These are phyloP conservation scores for Picea sitchensis DNA, from an alignment of 75 land plant species.

Conservation along the genomic window DNA sequence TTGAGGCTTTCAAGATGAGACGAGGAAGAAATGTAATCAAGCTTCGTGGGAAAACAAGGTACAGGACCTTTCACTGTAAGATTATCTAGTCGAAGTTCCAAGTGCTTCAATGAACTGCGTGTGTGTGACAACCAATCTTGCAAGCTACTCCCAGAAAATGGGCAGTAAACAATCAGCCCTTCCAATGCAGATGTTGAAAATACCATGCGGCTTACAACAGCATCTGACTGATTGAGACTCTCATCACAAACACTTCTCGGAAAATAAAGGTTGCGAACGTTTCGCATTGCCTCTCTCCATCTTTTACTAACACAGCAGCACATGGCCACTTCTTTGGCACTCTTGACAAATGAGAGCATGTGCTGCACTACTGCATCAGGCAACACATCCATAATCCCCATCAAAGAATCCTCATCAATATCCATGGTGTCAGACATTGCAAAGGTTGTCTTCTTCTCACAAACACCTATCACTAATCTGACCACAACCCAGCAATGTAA, in stretches of 20 bases:
- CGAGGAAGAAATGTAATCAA: constrained; percentile 43
- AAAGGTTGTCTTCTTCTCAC: not conserved
- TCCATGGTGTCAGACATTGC: constrained; percentile 1
- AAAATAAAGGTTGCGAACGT: constrained; percentile 41
- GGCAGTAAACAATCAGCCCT: constrained; percentile 66
- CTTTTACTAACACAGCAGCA: constrained; percentile 65
- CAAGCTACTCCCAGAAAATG: constrained; percentile 51
- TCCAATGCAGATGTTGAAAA: constrained; percentile 30
- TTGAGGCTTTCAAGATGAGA: constrained; percentile 45
- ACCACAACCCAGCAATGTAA: too few species aligned
- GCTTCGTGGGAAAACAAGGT: constrained; percentile 17
- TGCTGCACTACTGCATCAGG: constrained; percentile 64
- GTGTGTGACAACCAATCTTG: constrained; percentile 44
- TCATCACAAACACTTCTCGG: constrained; percentile 54
- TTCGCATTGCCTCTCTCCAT: constrained; percentile 57
- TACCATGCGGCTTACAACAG: constrained; percentile 45
- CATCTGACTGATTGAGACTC: constrained; percentile 1
- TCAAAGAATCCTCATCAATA: not conserved
- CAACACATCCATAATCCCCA: constrained; percentile 43
- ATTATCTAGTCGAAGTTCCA: constrained; percentile 73
- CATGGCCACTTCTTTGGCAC: constrained; percentile 60
- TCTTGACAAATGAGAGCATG: constrained; percentile 50
- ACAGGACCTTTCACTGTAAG: constrained; percentile 15
- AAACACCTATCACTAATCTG: too few species aligned
- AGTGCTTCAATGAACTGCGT: constrained; percentile 28